A percentile compares a stretch with the other conserved stretches of the same genome.
These are phyloP conservation scores for Oryza meridionalis DNA, from an alignment of 176 grass and related monocot genomes.

Conservation along the genomic window DNA sequence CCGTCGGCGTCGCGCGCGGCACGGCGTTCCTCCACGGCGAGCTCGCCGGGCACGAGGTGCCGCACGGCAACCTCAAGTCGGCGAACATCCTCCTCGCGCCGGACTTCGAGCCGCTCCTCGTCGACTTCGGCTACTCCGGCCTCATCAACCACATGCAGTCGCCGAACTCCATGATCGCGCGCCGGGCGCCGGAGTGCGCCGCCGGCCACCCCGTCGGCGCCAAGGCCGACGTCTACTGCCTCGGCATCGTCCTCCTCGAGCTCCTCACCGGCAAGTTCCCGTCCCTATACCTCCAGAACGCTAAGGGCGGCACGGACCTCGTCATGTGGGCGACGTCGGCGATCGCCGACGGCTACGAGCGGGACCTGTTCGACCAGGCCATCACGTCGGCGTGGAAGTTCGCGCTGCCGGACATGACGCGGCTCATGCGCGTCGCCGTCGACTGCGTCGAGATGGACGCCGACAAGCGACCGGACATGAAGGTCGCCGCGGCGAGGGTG, in stretches of 20 bases:
- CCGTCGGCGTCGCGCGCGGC: conserved; percentile 60
- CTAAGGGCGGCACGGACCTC: conserved; percentile 84
- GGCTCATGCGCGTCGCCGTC: conserved; percentile 59
- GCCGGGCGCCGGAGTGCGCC: conserved; percentile 61
- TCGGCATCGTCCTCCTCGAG: conserved; percentile 91
- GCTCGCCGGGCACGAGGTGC: conserved; percentile 45
- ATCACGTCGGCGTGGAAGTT: conserved; percentile 52
- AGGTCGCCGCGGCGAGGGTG: conserved; percentile 53
- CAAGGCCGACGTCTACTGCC: conserved; percentile 89
- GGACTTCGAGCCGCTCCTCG: conserved; percentile 86
- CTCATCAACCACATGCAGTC: conserved; percentile 45
- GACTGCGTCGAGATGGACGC: conserved; percentile 56
- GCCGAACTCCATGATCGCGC: conserved; percentile 48
- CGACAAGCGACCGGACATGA: conserved; percentile 60
- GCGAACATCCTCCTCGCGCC: conserved; percentile 77
- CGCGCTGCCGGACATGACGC: conserved; percentile 76
- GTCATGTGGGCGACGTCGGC: conserved; percentile 76
- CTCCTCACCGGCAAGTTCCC: conserved; percentile 94
- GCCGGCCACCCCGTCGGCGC: conserved; percentile 23
- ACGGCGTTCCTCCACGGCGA: conserved; percentile 61
- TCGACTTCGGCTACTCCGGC: conserved; percentile 76
- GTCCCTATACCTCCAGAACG: conserved; percentile 69
- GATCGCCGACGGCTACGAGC: conserved; percentile 57
- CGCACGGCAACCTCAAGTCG: conserved; percentile 97
- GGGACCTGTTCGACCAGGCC: conserved; percentile 73